These are phyloP conservation scores for Botrytis byssoidea DNA, from an alignment of 2,329 filamentous ascomycete species.

Conservation along the genomic window DNA sequence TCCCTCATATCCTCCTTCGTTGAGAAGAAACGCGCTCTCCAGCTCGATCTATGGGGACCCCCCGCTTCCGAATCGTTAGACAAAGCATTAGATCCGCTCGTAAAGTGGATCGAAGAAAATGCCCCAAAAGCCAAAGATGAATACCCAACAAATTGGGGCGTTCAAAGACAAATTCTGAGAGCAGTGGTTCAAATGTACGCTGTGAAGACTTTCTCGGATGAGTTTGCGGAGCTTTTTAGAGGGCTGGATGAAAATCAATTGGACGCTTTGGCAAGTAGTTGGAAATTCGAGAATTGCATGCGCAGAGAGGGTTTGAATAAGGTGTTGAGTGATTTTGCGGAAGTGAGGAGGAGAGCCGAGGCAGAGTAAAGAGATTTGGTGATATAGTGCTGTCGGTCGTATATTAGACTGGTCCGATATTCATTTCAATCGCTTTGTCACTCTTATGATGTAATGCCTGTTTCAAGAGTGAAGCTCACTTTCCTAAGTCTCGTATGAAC, in stretches of 20 bases:
- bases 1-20: slow-evolving; percentile 51
- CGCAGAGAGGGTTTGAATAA: slow-evolving; percentile 43
- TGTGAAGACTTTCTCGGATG: slow-evolving; percentile 51
- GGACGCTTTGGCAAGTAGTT: slow-evolving; percentile 49
- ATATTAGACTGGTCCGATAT: too few species aligned
- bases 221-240: slow-evolving; percentile 55
- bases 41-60: slow-evolving; percentile 56
- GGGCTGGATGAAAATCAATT: slow-evolving; percentile 51
- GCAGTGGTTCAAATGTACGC: slow-evolving; percentile 49
- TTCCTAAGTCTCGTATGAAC: accelerated
- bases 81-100: slow-evolving; percentile 23
- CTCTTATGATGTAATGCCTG: not conserved
- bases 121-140: slow-evolving; percentile 37
- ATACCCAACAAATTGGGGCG: slow-evolving; percentile 45
- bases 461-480: not conserved
- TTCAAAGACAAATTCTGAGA: slow-evolving; percentile 49
- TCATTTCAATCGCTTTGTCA: not conserved
- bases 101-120: slow-evolving; percentile 45
- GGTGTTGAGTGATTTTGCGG: slow-evolving; percentile 31
- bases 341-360: not conserved
- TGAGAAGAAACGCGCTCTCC: slow-evolving; percentile 53
- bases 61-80: slow-evolving; percentile 40
- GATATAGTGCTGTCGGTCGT: not conserved
- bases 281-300: slow-evolving; percentile 51
- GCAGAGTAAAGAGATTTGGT: not conserved